Evolutionary conservation across 202 grass and related monocot species (phyloP), one percentile per base, ranked within the genome.

Genomic region (Setaria italica): DNA sequence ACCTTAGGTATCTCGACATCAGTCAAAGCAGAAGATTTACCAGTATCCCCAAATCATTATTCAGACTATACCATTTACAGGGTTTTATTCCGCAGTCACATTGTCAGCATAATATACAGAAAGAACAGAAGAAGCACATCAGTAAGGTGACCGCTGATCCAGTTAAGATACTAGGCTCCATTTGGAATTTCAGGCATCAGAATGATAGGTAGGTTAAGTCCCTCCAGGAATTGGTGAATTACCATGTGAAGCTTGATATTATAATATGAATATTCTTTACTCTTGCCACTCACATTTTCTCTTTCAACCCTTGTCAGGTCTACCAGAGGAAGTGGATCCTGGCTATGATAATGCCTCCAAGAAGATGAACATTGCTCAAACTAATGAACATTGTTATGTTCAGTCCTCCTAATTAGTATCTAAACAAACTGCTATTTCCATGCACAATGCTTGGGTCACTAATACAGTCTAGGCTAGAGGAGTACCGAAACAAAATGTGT

Each of bases 1-100:
- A 82, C 46, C 87, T 92, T 53, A 89, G 84, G 20, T 87, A 92
- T 85, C 46, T 92, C 17, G 29, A 82, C 19, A 77, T 92, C 2
- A 29, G 20, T 3, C 19, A 30, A 80, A 72, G 57, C 17, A 60
- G 5, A 1, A 71, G 11, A 2, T 76, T 87, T 16, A 84, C 9
- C 37, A 11, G 14, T 54, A 14, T 86, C 45, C 67, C 85, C 0
- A 45, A 78, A 20, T 86, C 86, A 79, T 6, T 91, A 7, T 79
- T 85, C 64, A 62, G 39, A 30, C 78, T 91, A 4, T 88, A 85
- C 72, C 82, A 89, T 77, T 37, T 91, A 42, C 81, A 89, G 0
- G 37, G 57, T 0, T 14, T 89, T 4, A 67, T 2, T 73, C 62
- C 85, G 2, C 67, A 84, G 33, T 21, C 10, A 48, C 19, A 32